phyloP scores from a whole-genome alignment of 177 flowering plant genomes.

The Vitis hybrid region DNA sequence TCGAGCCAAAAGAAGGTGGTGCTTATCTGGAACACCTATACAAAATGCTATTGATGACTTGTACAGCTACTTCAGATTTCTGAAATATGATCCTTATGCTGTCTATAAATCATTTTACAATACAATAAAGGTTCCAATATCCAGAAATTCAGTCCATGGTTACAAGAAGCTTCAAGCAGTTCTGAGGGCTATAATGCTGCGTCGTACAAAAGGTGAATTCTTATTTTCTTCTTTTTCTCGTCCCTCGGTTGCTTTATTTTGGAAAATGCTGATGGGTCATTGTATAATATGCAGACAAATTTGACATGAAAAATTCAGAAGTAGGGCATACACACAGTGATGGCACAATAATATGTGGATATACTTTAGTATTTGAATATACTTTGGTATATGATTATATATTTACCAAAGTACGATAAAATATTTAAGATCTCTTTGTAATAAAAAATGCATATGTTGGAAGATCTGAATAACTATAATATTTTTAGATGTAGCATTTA shows the following conservation, averaged over 20 bases:
- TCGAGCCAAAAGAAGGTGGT: conserved; percentile 96
- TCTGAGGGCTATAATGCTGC: conserved; percentile 81
- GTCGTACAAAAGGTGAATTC: conserved; percentile 89
- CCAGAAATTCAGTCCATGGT: conserved; percentile 64
- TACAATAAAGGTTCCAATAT: conserved; percentile 62
- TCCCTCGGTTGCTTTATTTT: neutral
- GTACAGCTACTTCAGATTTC: conserved; percentile 95
- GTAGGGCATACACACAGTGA: too few species aligned
- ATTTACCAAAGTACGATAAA: too few species aligned
- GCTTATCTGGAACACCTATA: conserved; percentile 97
- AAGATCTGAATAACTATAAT: too few species aligned
- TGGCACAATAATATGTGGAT: too few species aligned
- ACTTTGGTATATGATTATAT: too few species aligned
- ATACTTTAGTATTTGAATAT: too few species aligned
- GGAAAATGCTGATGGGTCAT: neutral
- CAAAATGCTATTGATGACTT: conserved; percentile 94
- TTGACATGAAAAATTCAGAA: too few species aligned
- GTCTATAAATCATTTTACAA: conserved; percentile 59
- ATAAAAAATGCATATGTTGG: too few species aligned
- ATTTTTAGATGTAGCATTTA: too few species aligned
- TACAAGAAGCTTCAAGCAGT: conserved; percentile 94
- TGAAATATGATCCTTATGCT: conserved; percentile 81
- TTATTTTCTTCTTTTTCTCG: neutral
- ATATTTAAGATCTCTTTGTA: too few species aligned
- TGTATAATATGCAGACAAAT: too few species aligned